Evolutionary conservation across 495 filamentous ascomycete genomes (phyloP).

Genomic region (Penicillium turbatum): DNA sequence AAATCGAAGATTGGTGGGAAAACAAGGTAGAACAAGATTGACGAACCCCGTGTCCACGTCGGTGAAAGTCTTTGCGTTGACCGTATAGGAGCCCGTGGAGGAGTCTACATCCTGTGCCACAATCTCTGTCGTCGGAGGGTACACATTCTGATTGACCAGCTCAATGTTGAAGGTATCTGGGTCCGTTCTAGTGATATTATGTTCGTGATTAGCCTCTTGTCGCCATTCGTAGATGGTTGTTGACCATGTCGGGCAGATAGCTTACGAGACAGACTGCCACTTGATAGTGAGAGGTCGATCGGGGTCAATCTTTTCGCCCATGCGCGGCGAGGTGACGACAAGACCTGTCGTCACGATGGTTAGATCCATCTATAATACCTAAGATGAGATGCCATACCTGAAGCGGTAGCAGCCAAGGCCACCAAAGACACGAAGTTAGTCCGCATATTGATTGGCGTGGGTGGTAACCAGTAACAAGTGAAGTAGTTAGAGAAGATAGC

Average conservation of each 20-base stretch:
- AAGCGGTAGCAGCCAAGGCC: slow-evolving; percentile 17
- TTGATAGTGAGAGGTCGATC: slow-evolving; percentile 26
- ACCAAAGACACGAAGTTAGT: slow-evolving; percentile 13
- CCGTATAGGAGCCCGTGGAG: slow-evolving; percentile 26
- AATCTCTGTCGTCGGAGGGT: slow-evolving; percentile 36
- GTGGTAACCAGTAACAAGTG: not conserved
- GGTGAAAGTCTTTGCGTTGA: slow-evolving; percentile 19
- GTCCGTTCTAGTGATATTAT: slow-evolving; percentile 25
- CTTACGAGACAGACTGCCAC: slow-evolving; percentile 30
- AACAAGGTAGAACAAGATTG: not conserved
- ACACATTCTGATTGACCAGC: slow-evolving; percentile 34
- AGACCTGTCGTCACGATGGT: slow-evolving; percentile 17
- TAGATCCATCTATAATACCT: not conserved
- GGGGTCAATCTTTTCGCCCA: slow-evolving; percentile 22
- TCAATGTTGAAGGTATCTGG: slow-evolving; percentile 31
- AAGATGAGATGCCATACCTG: slow-evolving; percentile 12
- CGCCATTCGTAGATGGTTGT: not conserved
- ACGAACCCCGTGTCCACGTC: slow-evolving; percentile 26
- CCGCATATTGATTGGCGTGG: slow-evolving; percentile 15
- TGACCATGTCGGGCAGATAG: not conserved
- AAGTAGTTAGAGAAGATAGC: not conserved
- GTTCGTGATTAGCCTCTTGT: not conserved
- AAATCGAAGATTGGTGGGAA: not conserved
- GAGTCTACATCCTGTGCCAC: slow-evolving; percentile 32
- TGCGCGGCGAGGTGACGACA: slow-evolving; percentile 22